Conservation (phyloP, 108 stramenopile genomes). For the Cylindrotheca closterium region DNA sequence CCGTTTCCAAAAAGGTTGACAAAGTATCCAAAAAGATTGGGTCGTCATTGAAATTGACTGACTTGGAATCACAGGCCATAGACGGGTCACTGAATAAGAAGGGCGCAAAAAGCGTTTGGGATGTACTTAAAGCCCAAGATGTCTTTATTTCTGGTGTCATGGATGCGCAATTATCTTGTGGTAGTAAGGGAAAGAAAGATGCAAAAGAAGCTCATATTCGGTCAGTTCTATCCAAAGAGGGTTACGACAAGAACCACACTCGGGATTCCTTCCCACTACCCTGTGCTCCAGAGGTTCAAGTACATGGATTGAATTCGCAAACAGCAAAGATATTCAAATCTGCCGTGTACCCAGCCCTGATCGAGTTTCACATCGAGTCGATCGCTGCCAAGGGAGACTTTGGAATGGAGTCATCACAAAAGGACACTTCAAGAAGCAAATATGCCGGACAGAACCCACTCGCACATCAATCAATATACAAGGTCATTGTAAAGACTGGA, state of each 20-base stretch:
- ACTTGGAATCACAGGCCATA: neutral
- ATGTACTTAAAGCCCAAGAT: conserved; percentile 78
- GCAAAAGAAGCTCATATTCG: conserved; percentile 85
- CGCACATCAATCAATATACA: conserved; percentile 39
- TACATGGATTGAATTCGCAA: conserved; percentile 62
- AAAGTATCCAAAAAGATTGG: conserved; percentile 38
- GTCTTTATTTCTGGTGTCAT: conserved; percentile 79
- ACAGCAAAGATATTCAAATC: conserved; percentile 89
- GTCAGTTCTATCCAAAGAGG: conserved; percentile 61
- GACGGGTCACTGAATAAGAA: conserved; percentile 9
- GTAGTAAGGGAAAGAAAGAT: conserved; percentile 78
- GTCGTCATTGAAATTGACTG: conserved; percentile 28
- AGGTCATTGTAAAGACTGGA: conserved; percentile 97
- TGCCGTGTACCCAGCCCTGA: conserved; percentile 94
- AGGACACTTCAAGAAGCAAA: neutral
- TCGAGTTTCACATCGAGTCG: conserved; percentile 80
- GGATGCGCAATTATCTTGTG: conserved; percentile 67
- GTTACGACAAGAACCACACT: conserved; percentile 48
- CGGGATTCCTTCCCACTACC: conserved; percentile 86
- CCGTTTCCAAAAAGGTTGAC: conserved; percentile 52
- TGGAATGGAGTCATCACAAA: neutral
- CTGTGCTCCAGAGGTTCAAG: conserved; percentile 84
- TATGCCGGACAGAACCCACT: neutral
- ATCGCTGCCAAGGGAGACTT: conserved; percentile 30
- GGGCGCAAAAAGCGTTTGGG: conserved; percentile 53